phyloP scores from a whole-genome alignment of 176 grass and related monocot species.

The Bothriochloa decipiens region DNA sequence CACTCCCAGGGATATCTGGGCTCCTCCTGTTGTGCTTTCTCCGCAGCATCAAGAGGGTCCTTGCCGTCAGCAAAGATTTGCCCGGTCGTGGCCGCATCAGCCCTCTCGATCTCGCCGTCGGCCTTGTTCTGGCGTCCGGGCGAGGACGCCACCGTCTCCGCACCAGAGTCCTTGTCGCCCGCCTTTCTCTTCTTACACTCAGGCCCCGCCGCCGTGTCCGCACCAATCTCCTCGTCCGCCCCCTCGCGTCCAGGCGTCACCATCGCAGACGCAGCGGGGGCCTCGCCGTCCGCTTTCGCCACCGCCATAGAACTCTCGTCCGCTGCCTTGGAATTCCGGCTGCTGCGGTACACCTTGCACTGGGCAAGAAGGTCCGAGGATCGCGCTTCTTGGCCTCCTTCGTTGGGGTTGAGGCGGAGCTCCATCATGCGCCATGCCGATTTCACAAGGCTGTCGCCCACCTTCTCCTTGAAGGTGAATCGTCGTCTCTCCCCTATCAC shows the following conservation, averaged over 20 bases:
- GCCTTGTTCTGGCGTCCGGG: not conserved
- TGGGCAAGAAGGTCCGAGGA: not conserved
- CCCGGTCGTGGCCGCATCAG: not conserved
- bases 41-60: not conserved
- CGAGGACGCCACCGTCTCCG: not conserved
- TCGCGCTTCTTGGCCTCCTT: not conserved
- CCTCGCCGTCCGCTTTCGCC: not conserved
- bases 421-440: constrained; percentile 42
- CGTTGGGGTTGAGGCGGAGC: not conserved
- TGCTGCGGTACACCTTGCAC: constrained; percentile 22
- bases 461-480: constrained; percentile 12
- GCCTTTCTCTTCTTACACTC: not conserved
- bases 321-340: not conserved
- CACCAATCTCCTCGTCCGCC: not conserved
- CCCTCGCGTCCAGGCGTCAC: not conserved
- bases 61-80: not conserved
- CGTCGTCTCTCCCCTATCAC: not conserved
- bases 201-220: not conserved
- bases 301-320: not conserved
- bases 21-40: not conserved
- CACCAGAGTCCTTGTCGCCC: not conserved
- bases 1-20: not conserved
- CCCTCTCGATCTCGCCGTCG: not conserved
- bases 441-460: not conserved
- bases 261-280: not conserved